Evolutionary conservation across 768 basidiomycete genomes (phyloP).

Genomic region (Lepiota venenata): DNA sequence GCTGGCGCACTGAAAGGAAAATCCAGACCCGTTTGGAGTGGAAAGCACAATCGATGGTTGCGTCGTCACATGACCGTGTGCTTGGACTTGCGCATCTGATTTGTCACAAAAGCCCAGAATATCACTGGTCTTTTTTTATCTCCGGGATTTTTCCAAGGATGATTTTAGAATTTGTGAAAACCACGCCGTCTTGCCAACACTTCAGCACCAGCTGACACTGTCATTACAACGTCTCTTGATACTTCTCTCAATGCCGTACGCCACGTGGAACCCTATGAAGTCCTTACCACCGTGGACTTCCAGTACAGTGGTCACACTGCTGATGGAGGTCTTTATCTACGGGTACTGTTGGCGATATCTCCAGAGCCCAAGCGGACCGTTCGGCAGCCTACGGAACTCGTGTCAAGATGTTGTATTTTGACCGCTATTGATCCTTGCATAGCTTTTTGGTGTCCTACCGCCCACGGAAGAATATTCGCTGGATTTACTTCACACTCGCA

Average conservation of each 20-base stretch:
- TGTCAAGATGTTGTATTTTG: background rate
- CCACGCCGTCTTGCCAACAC: background rate
- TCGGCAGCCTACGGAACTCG: background rate
- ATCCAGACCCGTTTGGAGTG: too few species aligned
- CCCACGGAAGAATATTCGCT: background rate
- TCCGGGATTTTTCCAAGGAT: constrained; percentile 4
- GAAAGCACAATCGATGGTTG: too few species aligned
- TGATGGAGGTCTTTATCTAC: background rate
- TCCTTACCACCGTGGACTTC: background rate
- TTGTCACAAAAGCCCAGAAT: too few species aligned
- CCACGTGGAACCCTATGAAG: background rate
- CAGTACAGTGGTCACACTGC: background rate
- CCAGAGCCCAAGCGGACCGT: background rate
- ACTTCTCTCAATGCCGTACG: background rate
- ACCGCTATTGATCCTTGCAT: constrained; percentile 4
- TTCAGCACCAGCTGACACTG: constrained; percentile 4
- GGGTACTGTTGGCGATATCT: too few species aligned
- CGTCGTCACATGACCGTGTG: too few species aligned
- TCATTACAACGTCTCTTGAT: background rate
- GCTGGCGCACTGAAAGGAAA: too few species aligned
- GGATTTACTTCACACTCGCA: background rate
- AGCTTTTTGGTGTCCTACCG: background rate
- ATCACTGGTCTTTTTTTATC: background rate
- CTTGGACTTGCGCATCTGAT: too few species aligned
- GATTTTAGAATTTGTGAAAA: background rate